These are phyloP conservation scores for Aspergillus viridinutans DNA, from an alignment of 2,329 filamentous ascomycete species.

Conservation along the genomic window DNA sequence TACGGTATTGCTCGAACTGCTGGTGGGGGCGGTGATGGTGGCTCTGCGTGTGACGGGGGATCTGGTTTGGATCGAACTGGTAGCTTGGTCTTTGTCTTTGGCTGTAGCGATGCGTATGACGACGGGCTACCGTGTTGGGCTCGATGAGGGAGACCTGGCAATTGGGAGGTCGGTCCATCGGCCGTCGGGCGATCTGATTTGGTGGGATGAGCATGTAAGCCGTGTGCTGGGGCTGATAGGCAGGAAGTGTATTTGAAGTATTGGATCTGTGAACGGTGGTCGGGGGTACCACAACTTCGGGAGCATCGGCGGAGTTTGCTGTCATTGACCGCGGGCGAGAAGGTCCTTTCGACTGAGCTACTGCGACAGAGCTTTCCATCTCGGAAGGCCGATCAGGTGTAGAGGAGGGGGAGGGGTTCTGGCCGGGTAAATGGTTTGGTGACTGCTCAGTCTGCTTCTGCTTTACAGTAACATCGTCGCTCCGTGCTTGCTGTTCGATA, in stretches of 20 bases:
- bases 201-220: conserved; percentile 18
- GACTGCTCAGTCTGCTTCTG: neutral
- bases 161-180: conserved; percentile 7
- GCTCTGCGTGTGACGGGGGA: conserved; percentile 26
- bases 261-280: conserved; percentile 24
- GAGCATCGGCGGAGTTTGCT: conserved; percentile 33
- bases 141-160: conserved; percentile 6
- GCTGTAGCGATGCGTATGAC: conserved; percentile 10
- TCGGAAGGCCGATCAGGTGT: neutral
- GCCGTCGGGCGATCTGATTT: conserved; percentile 7
- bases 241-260: conserved; percentile 16
- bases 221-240: conserved; percentile 25
- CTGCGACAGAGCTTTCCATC: neutral
- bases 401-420: neutral
- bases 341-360: neutral
- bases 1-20: conserved; percentile 17
- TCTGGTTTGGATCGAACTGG: conserved; percentile 22
- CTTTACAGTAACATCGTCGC: neutral
- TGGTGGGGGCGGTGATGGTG: conserved; percentile 23
- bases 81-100: conserved; percentile 15
- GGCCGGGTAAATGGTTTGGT: neutral
- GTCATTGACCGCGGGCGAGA: conserved; percentile 23
- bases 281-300: conserved; percentile 29
- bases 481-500: conserved; percentile 24
- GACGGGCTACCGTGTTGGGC: conserved; percentile 4